Evolutionary conservation across 2,329 filamentous ascomycete genomes (phyloP).

Genomic region (Arthroderma uncinatum): DNA sequence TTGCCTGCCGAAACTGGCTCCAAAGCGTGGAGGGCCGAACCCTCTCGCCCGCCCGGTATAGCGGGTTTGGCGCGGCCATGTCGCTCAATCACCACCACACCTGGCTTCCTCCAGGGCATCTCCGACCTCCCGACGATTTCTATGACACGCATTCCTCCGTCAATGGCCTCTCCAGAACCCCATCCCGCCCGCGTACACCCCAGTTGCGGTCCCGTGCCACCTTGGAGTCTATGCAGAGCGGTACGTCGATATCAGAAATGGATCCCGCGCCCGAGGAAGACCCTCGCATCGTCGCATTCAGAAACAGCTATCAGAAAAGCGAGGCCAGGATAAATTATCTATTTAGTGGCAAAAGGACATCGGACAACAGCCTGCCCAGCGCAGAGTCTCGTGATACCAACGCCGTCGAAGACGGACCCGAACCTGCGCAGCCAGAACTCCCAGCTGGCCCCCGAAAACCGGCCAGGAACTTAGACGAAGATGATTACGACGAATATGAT

Average conservation of each 20-base stretch:
- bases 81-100: constrained; percentile 56
- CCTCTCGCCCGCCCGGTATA: constrained; percentile 35
- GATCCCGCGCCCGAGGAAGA: constrained; percentile 54
- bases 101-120: constrained; percentile 52
- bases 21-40: constrained; percentile 36
- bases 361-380: constrained; percentile 42
- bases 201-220: constrained; percentile 34
- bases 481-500: constrained; percentile 59
- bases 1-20: constrained; percentile 25
- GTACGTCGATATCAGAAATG: constrained; percentile 39
- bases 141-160: constrained; percentile 27
- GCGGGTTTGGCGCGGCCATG: constrained; percentile 44
- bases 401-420: constrained; percentile 41
- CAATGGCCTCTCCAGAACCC: constrained; percentile 35
- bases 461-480: constrained; percentile 66
- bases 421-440: constrained; percentile 22
- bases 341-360: constrained; percentile 45
- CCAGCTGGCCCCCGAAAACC: constrained; percentile 44
- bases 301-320: constrained; percentile 62
- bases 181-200: constrained; percentile 36
- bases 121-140: constrained; percentile 52
- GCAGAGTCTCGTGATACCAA: constrained; percentile 21
- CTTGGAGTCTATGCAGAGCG: constrained; percentile 38
- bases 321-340: constrained; percentile 66
- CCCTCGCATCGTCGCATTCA: constrained; percentile 59